Conservation (phyloP, 345 rosid genomes). For the Clausena lansium region DNA sequence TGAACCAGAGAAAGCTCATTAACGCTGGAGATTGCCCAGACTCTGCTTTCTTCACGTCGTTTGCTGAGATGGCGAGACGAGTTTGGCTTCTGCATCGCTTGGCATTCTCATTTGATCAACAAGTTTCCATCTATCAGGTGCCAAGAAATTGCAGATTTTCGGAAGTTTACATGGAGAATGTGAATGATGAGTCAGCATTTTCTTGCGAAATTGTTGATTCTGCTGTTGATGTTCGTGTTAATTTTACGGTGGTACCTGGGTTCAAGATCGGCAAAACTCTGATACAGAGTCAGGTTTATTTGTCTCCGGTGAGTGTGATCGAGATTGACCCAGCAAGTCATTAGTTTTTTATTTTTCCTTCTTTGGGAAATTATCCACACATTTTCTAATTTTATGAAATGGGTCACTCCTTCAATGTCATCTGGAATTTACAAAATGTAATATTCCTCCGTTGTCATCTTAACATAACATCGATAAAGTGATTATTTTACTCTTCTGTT, state of each 20-base stretch:
- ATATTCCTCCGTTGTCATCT: too few species aligned
- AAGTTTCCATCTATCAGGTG: constrained; percentile 67
- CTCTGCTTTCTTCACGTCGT: constrained; percentile 62
- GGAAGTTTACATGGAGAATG: constrained; percentile 87
- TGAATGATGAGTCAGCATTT: constrained; percentile 47
- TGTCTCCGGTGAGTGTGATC: constrained; percentile 37
- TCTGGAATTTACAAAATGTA: too few species aligned
- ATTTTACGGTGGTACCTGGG: constrained; percentile 92
- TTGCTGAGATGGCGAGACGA: constrained; percentile 75
- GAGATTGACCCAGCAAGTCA: constrained; percentile 29
- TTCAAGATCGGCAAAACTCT: constrained; percentile 72
- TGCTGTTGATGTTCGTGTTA: constrained; percentile 48
- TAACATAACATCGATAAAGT: too few species aligned
- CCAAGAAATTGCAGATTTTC: constrained; percentile 68
- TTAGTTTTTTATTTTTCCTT: background rate
- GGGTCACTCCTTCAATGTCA: too few species aligned
- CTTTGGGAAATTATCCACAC: too few species aligned
- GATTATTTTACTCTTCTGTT: too few species aligned
- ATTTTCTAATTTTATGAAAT: too few species aligned
- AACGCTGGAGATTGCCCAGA: constrained; percentile 74
- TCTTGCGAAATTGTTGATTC: constrained; percentile 30
- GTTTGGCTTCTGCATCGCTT: constrained; percentile 76
- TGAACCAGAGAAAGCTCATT: constrained; percentile 78
- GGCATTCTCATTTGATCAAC: constrained; percentile 56
- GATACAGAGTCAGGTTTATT: constrained; percentile 78